These are phyloP conservation scores for Ceratocystis alfenasii DNA, from an alignment of 2,329 filamentous ascomycete genomes.

Conservation along the genomic window DNA sequence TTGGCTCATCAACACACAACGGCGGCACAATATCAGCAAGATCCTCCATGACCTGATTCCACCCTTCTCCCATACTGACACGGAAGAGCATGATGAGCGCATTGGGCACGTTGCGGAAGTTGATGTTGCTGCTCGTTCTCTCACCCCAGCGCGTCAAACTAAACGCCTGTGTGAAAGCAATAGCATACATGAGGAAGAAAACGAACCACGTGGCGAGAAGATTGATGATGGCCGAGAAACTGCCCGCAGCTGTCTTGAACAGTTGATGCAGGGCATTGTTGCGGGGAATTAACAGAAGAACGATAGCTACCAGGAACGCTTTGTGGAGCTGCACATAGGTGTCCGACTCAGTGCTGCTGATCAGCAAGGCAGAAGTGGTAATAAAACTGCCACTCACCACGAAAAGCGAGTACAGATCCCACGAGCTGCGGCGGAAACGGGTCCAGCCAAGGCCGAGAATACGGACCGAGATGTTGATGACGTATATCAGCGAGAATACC, in stretches of 20 bases:
- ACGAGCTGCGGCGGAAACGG: conserved; percentile 81
- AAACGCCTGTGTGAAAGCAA: conserved; percentile 90
- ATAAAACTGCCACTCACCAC: conserved; percentile 66
- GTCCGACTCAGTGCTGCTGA: conserved; percentile 47
- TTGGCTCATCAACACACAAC: conserved; percentile 58
- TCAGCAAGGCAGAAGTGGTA: conserved; percentile 65
- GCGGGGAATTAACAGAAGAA: conserved; percentile 80
- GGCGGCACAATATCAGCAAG: conserved; percentile 70
- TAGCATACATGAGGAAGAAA: conserved; percentile 89
- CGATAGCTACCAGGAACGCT: conserved; percentile 80
- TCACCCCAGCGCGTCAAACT: conserved; percentile 79
- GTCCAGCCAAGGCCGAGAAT: conserved; percentile 84
- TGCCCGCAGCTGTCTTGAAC: conserved; percentile 95
- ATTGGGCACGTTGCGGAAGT: conserved; percentile 88
- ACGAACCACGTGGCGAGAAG: conserved; percentile 94
- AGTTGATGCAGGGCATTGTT: conserved; percentile 96
- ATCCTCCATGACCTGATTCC: conserved; percentile 96
- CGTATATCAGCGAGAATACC: conserved; percentile 67
- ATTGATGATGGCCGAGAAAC: conserved; percentile 80
- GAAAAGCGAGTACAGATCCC: conserved; percentile 82
- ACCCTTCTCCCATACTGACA: conserved; percentile 87
- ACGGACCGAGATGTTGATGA: conserved; percentile 70
- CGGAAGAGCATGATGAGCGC: conserved; percentile 86
- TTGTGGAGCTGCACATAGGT: conserved; percentile 77
- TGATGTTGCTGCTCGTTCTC: conserved; percentile 64